Conservation (phyloP, 148 eudicot genomes). For the Amaranthus palmeri region DNA sequence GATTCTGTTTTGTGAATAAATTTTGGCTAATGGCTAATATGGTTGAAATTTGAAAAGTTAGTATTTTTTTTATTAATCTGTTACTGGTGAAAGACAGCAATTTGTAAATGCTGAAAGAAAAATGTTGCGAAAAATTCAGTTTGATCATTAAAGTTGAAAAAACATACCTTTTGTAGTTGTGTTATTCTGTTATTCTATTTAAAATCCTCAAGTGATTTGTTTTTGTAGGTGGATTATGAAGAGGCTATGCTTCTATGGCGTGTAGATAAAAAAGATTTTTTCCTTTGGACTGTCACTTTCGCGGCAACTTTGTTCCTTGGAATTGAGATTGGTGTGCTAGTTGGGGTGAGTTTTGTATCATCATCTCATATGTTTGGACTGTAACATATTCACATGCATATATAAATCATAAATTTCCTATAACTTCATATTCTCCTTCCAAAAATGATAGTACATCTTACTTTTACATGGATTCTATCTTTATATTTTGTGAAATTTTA, state of each 20-base stretch:
- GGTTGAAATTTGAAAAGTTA: no score
- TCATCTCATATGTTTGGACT: not conserved
- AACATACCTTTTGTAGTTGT: no score
- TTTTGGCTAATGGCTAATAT: not conserved
- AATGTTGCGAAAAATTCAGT: no score
- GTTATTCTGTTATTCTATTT: not conserved
- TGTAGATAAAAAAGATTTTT: slow-evolving; percentile 85
- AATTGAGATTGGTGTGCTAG: slow-evolving; percentile 92
- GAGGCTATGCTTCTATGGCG: slow-evolving; percentile 89
- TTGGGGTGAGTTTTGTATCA: slow-evolving; percentile 64
- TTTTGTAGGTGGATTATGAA: slow-evolving; percentile 82
- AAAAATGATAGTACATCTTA: not conserved
- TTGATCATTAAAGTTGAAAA: no score
- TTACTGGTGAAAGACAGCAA: no score
- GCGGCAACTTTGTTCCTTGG: slow-evolving; percentile 75
- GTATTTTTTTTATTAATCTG: no score
- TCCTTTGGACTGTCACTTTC: slow-evolving; percentile 76
- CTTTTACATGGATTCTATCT: not conserved
- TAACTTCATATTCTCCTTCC: not conserved
- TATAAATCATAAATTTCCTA: no score
- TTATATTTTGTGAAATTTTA: no score
- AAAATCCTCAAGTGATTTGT: not conserved
- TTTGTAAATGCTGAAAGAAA: no score
- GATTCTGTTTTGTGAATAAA: not conserved
- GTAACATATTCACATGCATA: not conserved